A percentile compares a stretch with the other conserved stretches of the same genome.
These are phyloP conservation scores for Cutaneotrichosporon cutaneum DNA, from an alignment of 1,284 basidiomycete genomes.

Conservation along the genomic window DNA sequence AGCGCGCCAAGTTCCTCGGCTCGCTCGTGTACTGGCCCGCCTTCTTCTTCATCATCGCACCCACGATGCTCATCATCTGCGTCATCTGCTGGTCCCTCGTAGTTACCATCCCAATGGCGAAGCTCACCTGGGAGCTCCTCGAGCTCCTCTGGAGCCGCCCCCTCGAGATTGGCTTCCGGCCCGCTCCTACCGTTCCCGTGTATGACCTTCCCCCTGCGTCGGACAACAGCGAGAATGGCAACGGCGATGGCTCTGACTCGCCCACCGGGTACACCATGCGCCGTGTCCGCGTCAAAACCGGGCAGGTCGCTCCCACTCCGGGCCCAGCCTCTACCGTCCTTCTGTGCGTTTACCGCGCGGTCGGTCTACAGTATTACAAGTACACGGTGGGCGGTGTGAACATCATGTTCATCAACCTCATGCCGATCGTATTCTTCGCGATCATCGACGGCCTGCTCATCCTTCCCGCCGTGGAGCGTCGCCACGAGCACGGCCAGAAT, in stretches of 20 bases:
- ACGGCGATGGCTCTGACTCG: conserved; percentile 29
- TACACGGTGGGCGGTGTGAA: conserved; percentile 99
- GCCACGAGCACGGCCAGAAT: conserved; percentile 54
- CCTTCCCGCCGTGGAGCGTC: conserved; percentile 67
- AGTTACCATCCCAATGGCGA: conserved; percentile 97
- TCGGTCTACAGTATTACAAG: conserved; percentile 94
- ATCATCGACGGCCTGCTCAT: conserved; percentile 90
- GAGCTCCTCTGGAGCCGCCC: conserved; percentile 79
- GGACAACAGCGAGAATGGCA: conserved; percentile 12
- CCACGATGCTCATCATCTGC: conserved; percentile 82
- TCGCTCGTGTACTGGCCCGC: conserved; percentile 72
- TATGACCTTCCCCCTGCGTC: conserved; percentile 24
- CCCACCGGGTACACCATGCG: neutral
- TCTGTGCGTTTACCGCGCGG: conserved; percentile 90
- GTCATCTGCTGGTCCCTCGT: conserved; percentile 89
- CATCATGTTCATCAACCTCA: conserved; percentile 94
- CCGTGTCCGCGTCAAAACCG: conserved; percentile 61
- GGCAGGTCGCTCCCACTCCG: conserved; percentile 70
- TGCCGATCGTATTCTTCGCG: conserved; percentile 91
- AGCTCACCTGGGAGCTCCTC: conserved; percentile 89
- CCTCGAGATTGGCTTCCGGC: conserved; percentile 83
- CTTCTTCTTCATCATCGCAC: conserved; percentile 75
- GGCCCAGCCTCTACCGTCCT: conserved; percentile 80
- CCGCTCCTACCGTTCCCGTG: conserved; percentile 48
- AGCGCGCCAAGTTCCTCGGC: conserved; percentile 54